Evolutionary conservation across 140 eudicot species (phyloP).

Genomic region (Anethum foeniculum): DNA sequence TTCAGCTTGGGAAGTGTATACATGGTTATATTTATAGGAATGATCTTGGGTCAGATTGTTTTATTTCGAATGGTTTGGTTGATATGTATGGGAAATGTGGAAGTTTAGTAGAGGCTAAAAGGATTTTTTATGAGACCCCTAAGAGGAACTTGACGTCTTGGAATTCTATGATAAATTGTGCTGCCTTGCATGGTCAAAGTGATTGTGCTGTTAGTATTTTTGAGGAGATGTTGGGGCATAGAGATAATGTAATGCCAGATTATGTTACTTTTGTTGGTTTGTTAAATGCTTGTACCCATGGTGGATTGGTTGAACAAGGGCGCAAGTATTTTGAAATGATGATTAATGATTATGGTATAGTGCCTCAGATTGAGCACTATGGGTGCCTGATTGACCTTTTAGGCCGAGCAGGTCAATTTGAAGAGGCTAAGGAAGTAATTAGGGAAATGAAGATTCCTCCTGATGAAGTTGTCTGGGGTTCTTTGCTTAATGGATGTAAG

Average conservation of each 20-base stretch:
- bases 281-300: constrained; percentile 73
- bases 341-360: constrained; percentile 37
- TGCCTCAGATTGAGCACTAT: constrained; percentile 71
- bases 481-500: constrained; percentile 76
- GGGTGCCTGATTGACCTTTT: constrained; percentile 73
- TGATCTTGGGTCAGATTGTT: constrained; percentile 36
- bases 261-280: constrained; percentile 61
- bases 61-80: constrained; percentile 46
- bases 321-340: constrained; percentile 48
- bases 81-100: constrained; percentile 96
- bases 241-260: constrained; percentile 46
- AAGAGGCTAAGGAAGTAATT: constrained; percentile 64
- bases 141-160: constrained; percentile 52
- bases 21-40: constrained; percentile 54
- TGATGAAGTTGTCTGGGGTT: constrained; percentile 82
- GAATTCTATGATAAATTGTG: constrained; percentile 79
- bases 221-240: constrained; percentile 46
- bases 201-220: constrained; percentile 42
- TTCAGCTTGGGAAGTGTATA: constrained; percentile 69
- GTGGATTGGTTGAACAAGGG: constrained; percentile 66
- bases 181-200: constrained; percentile 61
- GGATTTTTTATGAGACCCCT: constrained; percentile 37
- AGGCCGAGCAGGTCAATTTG: constrained; percentile 59
- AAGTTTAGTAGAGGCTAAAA: constrained; percentile 54
- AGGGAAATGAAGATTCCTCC: constrained; percentile 52